Base-by-base conservation (phyloP, 805 yeast genomes). In the Nakazawaea molendinolei region DNA sequence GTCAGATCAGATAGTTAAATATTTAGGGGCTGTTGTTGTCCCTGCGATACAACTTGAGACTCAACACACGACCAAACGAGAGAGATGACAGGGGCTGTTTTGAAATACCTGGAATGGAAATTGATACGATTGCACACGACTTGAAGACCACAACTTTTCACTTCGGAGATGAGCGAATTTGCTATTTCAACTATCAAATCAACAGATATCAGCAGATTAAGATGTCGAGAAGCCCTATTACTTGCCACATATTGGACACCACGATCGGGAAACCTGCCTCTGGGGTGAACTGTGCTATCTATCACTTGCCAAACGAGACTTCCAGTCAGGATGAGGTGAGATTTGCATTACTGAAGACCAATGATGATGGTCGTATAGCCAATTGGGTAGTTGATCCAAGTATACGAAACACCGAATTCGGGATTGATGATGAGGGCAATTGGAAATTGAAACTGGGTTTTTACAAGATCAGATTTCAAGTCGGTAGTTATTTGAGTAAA, bases 171-270 rank as follows among this genome's bases (percentile, higher is more conserved):
- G n/a, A 23, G 10, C n/a, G 25, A 12, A 13, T 25, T n/a, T n/a
- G n/a, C n/a, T n/a, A n/a, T n/a, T n/a, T n/a, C n/a, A n/a, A n/a
- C n/a, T n/a, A n/a, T n/a, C n/a, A n/a, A n/a, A n/a, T n/a, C n/a
- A n/a, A n/a, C n/a, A n/a, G n/a, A n/a, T n/a, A 25, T 25, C 28
- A 25, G 20, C 23, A 20, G 19, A 31, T 17, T 15, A 33, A 15
- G n/a, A 34, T 34, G 38, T 14, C 28, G 12, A 23, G 33, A 8
- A 26, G 33, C 17, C 90, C 90, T 29, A 74, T 87, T 26, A 87
- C 96, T 3, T 89, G 97, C 61, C 97, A 89, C 55, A 74, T 89
- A 8, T 65, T 89, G 16, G 95, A 89, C 51, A 87, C 96, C 5
- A 78, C 83, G 8, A 58, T 67, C 6, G 97, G 97, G 1, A 69